Percentiles rank a stretch among this genome's conserved stretches.
These are phyloP conservation scores for Litsea cubeba DNA, from an alignment of 164 flowering plant genomes.

Conservation along the genomic window DNA sequence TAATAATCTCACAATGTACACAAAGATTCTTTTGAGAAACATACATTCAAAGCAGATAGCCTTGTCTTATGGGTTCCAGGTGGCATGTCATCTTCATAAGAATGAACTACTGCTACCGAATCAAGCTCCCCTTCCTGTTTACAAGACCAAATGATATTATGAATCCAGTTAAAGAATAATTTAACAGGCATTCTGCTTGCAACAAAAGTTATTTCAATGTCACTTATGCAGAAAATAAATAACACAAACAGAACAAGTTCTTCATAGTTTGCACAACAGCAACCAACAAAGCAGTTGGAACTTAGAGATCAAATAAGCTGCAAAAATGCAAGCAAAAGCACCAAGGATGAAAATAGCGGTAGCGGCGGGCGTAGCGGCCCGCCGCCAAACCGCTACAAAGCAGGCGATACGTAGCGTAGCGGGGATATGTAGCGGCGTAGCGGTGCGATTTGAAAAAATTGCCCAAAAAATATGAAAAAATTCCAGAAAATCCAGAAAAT, in stretches of 20 bases:
- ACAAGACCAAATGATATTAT: constrained; percentile 5
- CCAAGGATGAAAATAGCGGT: no score
- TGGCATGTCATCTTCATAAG: constrained; percentile 77
- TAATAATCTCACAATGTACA: neutral
- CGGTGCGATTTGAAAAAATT: no score
- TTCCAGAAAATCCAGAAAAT: no score
- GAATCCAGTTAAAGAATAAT: neutral
- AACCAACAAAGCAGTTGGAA: no score
- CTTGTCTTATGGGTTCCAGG: constrained; percentile 77
- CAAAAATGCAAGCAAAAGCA: no score
- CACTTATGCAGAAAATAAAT: neutral
- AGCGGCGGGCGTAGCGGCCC: no score
- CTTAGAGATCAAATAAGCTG: no score
- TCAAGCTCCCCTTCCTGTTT: constrained; percentile 82
- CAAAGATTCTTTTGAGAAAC: constrained; percentile 8
- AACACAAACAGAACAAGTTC: neutral
- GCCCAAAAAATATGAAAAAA: no score
- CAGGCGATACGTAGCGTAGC: no score
- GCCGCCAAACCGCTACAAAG: no score
- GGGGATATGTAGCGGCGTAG: no score
- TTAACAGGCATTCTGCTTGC: neutral
- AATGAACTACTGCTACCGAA: constrained; percentile 70
- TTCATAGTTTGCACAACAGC: no score
- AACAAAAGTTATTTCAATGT: neutral
- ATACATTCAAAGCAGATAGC: constrained; percentile 83